phyloP scores from a whole-genome alignment of 2,329 filamentous ascomycete species.

The Colletotrichum sp. region DNA sequence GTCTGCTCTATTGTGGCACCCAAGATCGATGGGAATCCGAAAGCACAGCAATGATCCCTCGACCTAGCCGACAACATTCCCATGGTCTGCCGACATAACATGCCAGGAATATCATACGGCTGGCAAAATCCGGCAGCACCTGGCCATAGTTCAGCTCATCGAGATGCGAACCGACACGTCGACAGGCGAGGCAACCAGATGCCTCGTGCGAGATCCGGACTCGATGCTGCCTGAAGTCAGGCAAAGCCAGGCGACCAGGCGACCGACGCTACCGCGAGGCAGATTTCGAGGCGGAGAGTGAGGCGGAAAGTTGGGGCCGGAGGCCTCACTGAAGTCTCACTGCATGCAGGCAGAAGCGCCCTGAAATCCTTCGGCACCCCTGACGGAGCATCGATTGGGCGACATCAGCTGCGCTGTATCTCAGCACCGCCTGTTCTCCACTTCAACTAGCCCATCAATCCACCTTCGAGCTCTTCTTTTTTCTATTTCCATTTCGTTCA shows the following conservation, averaged over 20 bases:
- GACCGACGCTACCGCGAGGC: neutral
- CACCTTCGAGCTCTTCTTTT: neutral
- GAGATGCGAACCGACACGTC: too few species aligned
- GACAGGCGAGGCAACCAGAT: neutral
- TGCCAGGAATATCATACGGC: too few species aligned
- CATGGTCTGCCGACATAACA: too few species aligned
- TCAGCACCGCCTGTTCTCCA: neutral
- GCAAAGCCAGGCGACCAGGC: neutral
- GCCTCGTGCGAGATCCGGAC: fast-evolving
- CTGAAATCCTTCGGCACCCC: neutral
- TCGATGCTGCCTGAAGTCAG: neutral
- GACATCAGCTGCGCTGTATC: neutral
- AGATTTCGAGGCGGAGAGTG: slow-evolving; percentile 16
- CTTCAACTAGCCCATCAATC: neutral
- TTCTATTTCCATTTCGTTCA: neutral
- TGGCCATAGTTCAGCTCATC: neutral
- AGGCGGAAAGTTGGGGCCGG: neutral
- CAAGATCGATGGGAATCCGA: too few species aligned
- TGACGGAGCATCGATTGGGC: neutral
- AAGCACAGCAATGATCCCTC: too few species aligned
- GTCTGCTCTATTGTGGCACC: too few species aligned
- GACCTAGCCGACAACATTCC: too few species aligned
- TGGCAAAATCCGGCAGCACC: too few species aligned
- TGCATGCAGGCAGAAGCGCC: neutral
- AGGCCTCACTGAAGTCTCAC: neutral